A percentile compares a stretch with the other conserved stretches of the same genome.
phyloP scores from a whole-genome alignment of 768 basidiomycete species.

The Tylopilus sp. region DNA sequence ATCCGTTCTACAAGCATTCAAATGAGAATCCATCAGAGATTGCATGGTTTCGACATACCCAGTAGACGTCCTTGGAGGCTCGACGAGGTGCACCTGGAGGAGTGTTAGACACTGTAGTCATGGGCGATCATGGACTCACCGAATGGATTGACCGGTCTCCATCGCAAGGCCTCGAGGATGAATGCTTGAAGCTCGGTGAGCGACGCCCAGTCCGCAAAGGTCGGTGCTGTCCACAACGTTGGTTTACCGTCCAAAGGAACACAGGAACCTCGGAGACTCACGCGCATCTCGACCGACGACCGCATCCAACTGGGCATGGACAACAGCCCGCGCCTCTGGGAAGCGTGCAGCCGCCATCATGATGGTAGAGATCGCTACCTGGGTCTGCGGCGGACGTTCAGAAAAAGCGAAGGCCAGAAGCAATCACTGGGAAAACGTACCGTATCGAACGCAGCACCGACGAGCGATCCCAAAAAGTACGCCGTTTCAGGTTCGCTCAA shows the following conservation, averaged over 20 bases:
- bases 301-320: conserved; percentile 37
- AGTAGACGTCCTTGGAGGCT: conserved; percentile 25
- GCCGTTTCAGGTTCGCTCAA: conserved; percentile 51
- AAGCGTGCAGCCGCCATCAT: conserved; percentile 38
- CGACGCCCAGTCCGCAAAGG: conserved; percentile 31
- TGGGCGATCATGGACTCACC: conserved; percentile 15
- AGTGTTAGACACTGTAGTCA: background rate
- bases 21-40: too few species aligned
- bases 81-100: conserved; percentile 20
- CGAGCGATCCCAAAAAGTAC: conserved; percentile 58
- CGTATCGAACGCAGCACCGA: conserved; percentile 62
- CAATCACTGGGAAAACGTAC: conserved; percentile 13
- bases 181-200: conserved; percentile 38
- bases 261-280: conserved; percentile 9
- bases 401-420: background rate
- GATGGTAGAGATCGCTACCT: conserved; percentile 25
- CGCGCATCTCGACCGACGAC: conserved; percentile 35
- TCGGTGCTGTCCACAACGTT: conserved; percentile 30
- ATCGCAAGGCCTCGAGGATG: conserved; percentile 36
- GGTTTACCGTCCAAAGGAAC: background rate
- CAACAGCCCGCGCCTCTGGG: conserved; percentile 32
- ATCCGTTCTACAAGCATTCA: conserved; percentile 27
- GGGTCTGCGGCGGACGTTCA: conserved; percentile 17
- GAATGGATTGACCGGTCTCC: conserved; percentile 36
- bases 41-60: conserved; percentile 14